Conservation (phyloP, 1,139 yeast genomes). For the Nakaseomyces delphensis region DNA sequence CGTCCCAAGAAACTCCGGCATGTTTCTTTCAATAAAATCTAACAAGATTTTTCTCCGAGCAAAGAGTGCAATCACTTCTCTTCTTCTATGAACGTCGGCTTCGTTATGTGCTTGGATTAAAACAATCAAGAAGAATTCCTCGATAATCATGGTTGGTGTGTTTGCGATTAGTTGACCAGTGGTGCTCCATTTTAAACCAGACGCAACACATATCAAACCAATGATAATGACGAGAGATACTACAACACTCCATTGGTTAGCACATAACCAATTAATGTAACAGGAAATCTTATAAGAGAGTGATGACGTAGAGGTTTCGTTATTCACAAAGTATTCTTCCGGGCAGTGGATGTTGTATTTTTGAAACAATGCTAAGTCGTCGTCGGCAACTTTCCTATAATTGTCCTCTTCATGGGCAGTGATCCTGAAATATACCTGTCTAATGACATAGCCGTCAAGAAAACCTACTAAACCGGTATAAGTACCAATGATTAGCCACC, state of each 20-base stretch:
- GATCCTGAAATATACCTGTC: slow-evolving; percentile 33
- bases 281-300: slow-evolving; percentile 24
- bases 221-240: slow-evolving; percentile 25
- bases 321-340: slow-evolving; percentile 15
- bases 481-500: slow-evolving; percentile 39
- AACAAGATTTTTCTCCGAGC: slow-evolving; percentile 20
- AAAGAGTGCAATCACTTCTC: slow-evolving; percentile 20
- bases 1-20: background rate
- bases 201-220: slow-evolving; percentile 28
- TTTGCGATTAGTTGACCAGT: slow-evolving; percentile 35
- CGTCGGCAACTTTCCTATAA: slow-evolving; percentile 23
- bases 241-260: slow-evolving; percentile 28
- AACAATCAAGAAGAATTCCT: slow-evolving; percentile 33
- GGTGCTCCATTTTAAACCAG: slow-evolving; percentile 32
- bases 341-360: slow-evolving; percentile 20
- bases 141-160: slow-evolving; percentile 37
- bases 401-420: slow-evolving; percentile 28
- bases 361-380: slow-evolving; percentile 22
- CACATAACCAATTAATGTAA: slow-evolving; percentile 23
- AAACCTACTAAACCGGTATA: slow-evolving; percentile 37
- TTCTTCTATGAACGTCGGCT: slow-evolving; percentile 26
- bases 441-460: slow-evolving; percentile 35
- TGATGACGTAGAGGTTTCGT: slow-evolving; percentile 11
- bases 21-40: slow-evolving; percentile 3
- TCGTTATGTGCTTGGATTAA: slow-evolving; percentile 33